Evolutionary conservation across 2,329 filamentous ascomycete species (phyloP), one percentile per base, ranked within the genome.

Genomic region (Anisogramma anomala): DNA sequence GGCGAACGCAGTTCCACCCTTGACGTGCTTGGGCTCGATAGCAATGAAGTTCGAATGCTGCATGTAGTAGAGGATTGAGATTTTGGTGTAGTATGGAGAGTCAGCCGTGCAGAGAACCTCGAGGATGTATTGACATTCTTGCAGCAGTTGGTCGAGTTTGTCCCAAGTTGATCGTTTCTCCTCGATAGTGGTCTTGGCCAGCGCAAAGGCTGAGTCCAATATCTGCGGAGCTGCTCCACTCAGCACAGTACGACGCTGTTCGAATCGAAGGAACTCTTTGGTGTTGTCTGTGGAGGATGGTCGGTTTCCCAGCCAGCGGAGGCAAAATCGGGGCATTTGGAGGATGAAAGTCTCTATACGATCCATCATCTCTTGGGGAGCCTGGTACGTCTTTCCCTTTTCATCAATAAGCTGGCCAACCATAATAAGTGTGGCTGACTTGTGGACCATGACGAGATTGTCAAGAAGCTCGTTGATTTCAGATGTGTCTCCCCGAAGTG

Each of bases 61-160:
- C n/a, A 75, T 65, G 55, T 79, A 85, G 54, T 84, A 84, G 3
- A 83, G 66, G 50, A 82, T 79, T 0, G 82, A 85, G 19, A 85
- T 72, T 51, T 79, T 83, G 47, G 81, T 69, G 42, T 74, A 66
- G 49, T 77, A 75, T 15, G 58, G 48, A 6, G 58, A 50, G 19
- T 60, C 59, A 14, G 53, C 43, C 39, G 69, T 61, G 4, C 67
- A 66, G 33, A 78, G 61, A 37, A 67, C 63, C 25, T 75, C 69
- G 8, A 80, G 57, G 11, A 82, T 60, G 6, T 60, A 58, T 6
- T 69, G 52, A 45, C 70, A 74, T 45, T 80, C 74, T 48, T 72
- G 68, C 6, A 82, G 62, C 4, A 72, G 63, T 1, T 71, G 63
- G 47, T 81, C 77, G 47, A 75, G 59, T 7, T 62, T 51, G 27